Conservation (phyloP, 1,139 yeast genomes). For the Lodderomyces metapsilosis region DNA sequence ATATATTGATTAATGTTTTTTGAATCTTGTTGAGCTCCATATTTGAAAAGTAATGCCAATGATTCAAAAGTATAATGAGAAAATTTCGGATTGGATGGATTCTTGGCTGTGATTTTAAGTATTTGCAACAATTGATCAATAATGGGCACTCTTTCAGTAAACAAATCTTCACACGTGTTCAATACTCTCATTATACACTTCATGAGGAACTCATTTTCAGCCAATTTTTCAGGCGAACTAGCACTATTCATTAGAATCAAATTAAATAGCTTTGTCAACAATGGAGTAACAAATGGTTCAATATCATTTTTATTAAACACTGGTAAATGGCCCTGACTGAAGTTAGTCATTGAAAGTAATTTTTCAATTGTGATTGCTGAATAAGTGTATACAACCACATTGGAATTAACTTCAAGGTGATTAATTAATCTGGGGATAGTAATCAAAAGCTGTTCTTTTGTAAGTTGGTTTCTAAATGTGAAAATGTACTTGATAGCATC, state of each 20-base stretch:
- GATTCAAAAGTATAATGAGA: slow-evolving; percentile 90
- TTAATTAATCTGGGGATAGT: slow-evolving; percentile 78
- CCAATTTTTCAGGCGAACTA: slow-evolving; percentile 78
- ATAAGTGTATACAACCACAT: slow-evolving; percentile 88
- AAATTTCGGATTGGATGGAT: slow-evolving; percentile 94
- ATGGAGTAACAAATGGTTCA: slow-evolving; percentile 40
- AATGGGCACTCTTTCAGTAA: slow-evolving; percentile 44
- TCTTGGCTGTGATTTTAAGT: slow-evolving; percentile 68
- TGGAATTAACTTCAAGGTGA: slow-evolving; percentile 53
- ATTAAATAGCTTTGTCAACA: slow-evolving; percentile 64
- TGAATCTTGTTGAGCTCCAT: slow-evolving; percentile 21
- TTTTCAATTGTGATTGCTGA: slow-evolving; percentile 92
- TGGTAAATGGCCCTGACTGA: slow-evolving; percentile 42
- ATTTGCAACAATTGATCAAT: slow-evolving; percentile 69
- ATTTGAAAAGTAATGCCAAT: slow-evolving; percentile 72
- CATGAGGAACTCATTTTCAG: slow-evolving; percentile 93
- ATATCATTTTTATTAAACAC: slow-evolving; percentile 76
- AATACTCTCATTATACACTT: slow-evolving; percentile 84
- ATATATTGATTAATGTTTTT: slow-evolving; percentile 44
- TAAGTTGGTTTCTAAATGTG: slow-evolving; percentile 88
- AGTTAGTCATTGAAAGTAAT: slow-evolving; percentile 72
- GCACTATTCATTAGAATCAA: slow-evolving; percentile 58
- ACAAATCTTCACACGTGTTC: slow-evolving; percentile 67
- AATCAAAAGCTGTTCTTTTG: slow-evolving; percentile 76
- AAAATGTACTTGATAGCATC: slow-evolving; percentile 92